Evolutionary conservation across 306 rosid species (phyloP).

Genomic region (Herpetospermum pedunculosum): DNA sequence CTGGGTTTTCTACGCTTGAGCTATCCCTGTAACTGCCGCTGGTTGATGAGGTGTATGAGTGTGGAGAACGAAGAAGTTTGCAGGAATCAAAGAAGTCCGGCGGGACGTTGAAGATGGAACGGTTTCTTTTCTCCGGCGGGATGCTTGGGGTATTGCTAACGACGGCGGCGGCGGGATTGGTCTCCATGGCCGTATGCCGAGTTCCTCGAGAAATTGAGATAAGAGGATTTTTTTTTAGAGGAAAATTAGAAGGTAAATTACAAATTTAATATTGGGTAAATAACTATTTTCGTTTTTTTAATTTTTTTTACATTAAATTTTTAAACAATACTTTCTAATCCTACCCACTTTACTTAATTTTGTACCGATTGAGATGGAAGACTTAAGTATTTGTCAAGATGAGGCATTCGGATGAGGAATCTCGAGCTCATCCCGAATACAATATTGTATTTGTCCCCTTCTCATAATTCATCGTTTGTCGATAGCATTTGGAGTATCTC

Average conservation of each 20-base stretch:
- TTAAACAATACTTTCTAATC: no score
- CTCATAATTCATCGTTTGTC: no score
- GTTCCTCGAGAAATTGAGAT: background rate
- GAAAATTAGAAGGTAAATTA: background rate
- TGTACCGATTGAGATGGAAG: no score
- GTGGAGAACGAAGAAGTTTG: slow-evolving; percentile 46
- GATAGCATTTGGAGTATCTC: no score
- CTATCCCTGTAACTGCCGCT: slow-evolving; percentile 14
- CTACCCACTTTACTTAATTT: no score
- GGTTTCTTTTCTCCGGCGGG: slow-evolving; percentile 41
- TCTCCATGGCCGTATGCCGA: slow-evolving; percentile 30
- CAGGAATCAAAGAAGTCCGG: slow-evolving; percentile 47
- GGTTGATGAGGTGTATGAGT: slow-evolving; percentile 19
- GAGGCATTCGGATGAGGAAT: no score
- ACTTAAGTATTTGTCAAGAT: no score
- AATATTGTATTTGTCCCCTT: no score
- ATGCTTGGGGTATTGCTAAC: background rate
- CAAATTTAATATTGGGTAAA: no score
- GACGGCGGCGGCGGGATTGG: slow-evolving; percentile 9
- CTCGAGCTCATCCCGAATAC: no score
- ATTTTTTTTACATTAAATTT: no score
- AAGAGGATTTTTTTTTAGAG: background rate
- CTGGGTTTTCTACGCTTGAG: slow-evolving; percentile 21
- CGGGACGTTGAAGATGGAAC: slow-evolving; percentile 54
- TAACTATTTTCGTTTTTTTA: no score